Evolutionary conservation across 495 filamentous ascomycete species (phyloP), one percentile per base, ranked within the genome.

Genomic region (Trichocladium antarcticum): DNA sequence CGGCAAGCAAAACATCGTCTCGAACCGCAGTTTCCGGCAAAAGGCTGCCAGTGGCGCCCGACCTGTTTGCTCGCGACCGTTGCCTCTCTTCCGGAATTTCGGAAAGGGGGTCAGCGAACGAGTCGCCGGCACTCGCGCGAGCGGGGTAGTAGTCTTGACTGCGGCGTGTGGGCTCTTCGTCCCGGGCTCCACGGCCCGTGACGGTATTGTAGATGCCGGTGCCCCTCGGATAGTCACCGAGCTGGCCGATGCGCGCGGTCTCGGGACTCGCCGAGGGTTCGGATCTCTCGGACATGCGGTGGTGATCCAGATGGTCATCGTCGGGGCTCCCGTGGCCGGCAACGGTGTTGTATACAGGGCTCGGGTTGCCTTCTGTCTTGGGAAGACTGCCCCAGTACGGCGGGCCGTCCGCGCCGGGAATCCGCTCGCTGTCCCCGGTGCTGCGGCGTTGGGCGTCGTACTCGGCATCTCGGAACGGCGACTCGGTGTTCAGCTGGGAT

Each of bases 331-430:
- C 69, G 29, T 72, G 69, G 14, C 69, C 69, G 4, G 57, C 58
- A 10, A 72, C 66, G 0, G 60, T 61, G 49, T 72, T 72, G 28
- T 72, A 69, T n/a, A 69, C 51, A 5, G 54, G 58, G 14, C 61
- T n/a, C n/a, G n/a, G n/a, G n/a, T n/a, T 55, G 5, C 57, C 54
- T 10, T 50, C 38, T 3, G 62, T 61, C 41, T 61, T 58, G 43
- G 69, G 65, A 21, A 68, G 55, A 27, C 56, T 49, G 21, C 69
- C 69, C 69, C 69, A 70, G 49, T 72, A 69, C 0, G 66, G 63
- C 8, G 57, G 19, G 1, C 37, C 15, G 4, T n/a, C n/a, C n/a
- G n/a, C n/a, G n/a, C n/a, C n/a, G n/a, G n/a, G n/a, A n/a, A n/a
- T n/a, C n/a, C 41, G 20, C 37, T 6, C 36, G 17, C n/a, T 1